These are phyloP conservation scores for Alisma plantagoaquatica DNA, from an alignment of 106 monocot genomes.

Conservation along the genomic window DNA sequence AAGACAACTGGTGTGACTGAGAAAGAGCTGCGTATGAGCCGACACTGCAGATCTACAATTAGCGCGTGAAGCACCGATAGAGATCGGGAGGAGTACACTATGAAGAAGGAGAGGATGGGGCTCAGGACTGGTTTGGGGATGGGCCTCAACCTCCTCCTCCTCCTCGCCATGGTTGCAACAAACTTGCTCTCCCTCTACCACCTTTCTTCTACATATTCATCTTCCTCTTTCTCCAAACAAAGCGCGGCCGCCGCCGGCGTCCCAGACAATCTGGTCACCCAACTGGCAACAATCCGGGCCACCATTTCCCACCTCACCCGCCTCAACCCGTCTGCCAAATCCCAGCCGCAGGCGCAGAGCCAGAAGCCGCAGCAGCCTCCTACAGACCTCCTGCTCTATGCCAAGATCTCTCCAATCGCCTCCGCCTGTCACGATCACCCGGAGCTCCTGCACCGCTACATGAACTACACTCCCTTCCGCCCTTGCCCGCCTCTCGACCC, in stretches of 20 bases:
- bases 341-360: slow-evolving; percentile 1
- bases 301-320: slow-evolving; percentile 38
- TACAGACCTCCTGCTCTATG: slow-evolving; percentile 54
- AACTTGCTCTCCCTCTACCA: slow-evolving; percentile 36
- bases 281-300: slow-evolving; percentile 46
- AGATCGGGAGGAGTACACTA: no score
- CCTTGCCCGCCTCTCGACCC: slow-evolving; percentile 56
- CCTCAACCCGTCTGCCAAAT: slow-evolving; percentile 14
- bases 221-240: slow-evolving; percentile 1
- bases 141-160: slow-evolving; percentile 24
- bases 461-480: slow-evolving; percentile 86
- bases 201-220: slow-evolving; percentile 51
- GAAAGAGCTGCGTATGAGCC: no score
- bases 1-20: no score
- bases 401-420: slow-evolving; percentile 62
- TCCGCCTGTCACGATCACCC: slow-evolving; percentile 88
- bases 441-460: slow-evolving; percentile 85
- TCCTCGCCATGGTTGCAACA: slow-evolving; percentile 28
- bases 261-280: slow-evolving; percentile 36
- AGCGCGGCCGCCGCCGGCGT: neutral
- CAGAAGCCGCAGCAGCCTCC: slow-evolving; percentile 1
- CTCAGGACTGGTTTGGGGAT: slow-evolving; percentile 9
- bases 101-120: slow-evolving; percentile 17
- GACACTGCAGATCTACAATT: no score
- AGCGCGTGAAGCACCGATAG: no score